Conservation (phyloP, 1,284 basidiomycete genomes). For the Gymnopus androsaceus region DNA sequence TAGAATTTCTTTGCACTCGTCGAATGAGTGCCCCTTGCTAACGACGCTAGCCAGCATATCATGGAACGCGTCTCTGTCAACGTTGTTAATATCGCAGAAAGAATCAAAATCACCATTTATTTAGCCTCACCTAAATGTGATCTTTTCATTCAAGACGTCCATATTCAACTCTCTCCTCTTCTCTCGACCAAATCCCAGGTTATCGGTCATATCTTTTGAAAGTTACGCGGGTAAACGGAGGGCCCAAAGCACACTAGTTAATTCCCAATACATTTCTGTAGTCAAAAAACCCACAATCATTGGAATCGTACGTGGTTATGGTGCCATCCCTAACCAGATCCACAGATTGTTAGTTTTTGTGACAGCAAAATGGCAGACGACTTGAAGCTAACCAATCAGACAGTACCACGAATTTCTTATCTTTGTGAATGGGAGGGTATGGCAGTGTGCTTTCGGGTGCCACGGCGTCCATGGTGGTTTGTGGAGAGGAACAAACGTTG, state of each 20-base stretch:
- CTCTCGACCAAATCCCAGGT: conserved; percentile 71
- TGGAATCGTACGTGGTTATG: conserved; percentile 88
- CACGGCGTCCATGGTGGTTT: conserved; percentile 15
- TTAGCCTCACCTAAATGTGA: conserved; percentile 69
- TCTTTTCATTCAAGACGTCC: conserved; percentile 64
- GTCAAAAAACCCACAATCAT: conserved; percentile 69
- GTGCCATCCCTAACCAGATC: conserved; percentile 78
- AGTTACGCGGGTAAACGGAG: neutral
- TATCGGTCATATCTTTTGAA: conserved; percentile 68
- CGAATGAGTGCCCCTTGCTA: conserved; percentile 68
- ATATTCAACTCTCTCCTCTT: conserved; percentile 72
- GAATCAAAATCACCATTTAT: neutral
- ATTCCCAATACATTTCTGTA: conserved; percentile 28
- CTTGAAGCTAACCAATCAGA: conserved; percentile 76
- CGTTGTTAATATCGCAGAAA: neutral
- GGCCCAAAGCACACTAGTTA: neutral
- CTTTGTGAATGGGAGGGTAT: conserved; percentile 76
- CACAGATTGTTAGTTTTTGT: neutral
- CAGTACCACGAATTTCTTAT: conserved; percentile 84
- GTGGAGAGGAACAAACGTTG: conserved; percentile 14
- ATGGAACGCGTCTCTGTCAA: conserved; percentile 71
- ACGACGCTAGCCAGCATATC: conserved; percentile 78
- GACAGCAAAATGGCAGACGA: neutral
- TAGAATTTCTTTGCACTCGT: conserved; percentile 77
- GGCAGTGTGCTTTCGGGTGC: conserved; percentile 68